phyloP scores from a whole-genome alignment of 1,284 basidiomycete genomes.

The Peniophora sp. region DNA sequence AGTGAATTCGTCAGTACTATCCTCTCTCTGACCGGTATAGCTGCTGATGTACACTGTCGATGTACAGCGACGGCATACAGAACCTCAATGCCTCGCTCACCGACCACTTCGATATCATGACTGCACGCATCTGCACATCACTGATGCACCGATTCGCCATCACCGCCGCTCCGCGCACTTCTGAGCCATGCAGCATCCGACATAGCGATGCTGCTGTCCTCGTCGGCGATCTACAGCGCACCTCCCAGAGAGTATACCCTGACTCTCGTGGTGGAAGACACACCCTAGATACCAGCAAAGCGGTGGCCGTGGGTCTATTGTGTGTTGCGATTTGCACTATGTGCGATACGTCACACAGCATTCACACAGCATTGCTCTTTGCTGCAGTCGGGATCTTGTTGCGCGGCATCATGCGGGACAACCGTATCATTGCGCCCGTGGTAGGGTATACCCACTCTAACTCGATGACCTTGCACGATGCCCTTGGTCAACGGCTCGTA shows the following conservation, averaged over 20 bases:
- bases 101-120: no score
- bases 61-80: not conserved
- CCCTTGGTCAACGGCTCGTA: not conserved
- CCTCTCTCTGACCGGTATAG: not conserved
- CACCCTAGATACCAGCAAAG: no score
- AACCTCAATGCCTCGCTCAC: not conserved
- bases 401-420: not conserved
- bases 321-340: not conserved
- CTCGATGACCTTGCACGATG: not conserved
- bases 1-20: not conserved
- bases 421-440: no score
- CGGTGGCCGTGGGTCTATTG: not conserved
- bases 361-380: not conserved
- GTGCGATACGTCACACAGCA: not conserved
- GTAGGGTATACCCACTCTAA: not conserved
- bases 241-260: no score
- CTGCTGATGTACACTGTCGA: not conserved
- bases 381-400: not conserved
- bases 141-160: no score
- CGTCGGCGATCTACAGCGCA: no score
- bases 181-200: no score
- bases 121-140: no score
- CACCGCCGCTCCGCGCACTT: no score
- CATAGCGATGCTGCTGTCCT: no score
- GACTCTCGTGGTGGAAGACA: no score